A percentile compares a stretch with the other conserved stretches of the same genome.
Evolutionary conservation across 2,329 filamentous ascomycete genomes (phyloP).

Genomic region (Emergomyces africanus): DNA sequence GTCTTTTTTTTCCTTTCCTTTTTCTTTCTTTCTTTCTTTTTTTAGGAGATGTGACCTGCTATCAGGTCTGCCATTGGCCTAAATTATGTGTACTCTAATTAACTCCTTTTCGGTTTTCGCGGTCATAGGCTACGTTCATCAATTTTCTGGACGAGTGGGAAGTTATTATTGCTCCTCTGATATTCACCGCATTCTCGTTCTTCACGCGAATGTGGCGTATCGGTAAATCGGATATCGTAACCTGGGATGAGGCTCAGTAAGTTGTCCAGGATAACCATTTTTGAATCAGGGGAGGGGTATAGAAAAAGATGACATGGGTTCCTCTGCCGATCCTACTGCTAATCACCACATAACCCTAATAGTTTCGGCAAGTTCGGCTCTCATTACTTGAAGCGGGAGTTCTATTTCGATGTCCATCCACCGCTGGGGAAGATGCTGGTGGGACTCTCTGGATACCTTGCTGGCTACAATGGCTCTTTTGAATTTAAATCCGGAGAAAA

Average conservation of each 20-base stretch:
- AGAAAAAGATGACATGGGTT: background rate
- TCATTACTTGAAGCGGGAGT: conserved; percentile 97
- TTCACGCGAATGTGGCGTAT: conserved; percentile 58
- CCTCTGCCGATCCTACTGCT: background rate
- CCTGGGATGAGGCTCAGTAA: conserved; percentile 66
- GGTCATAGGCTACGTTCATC: conserved; percentile 16
- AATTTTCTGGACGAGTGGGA: conserved; percentile 44
- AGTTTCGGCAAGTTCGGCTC: conserved; percentile 75
- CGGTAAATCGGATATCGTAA: conserved; percentile 56
- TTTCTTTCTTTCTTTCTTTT: background rate
- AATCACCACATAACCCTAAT: conserved; percentile 2
- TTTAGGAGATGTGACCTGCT: background rate
- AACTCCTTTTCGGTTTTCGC: background rate
- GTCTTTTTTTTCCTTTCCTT: background rate
- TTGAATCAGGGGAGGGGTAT: background rate
- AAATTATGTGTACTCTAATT: background rate
- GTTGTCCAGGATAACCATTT: conserved; percentile 15
- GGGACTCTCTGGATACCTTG: conserved; percentile 87
- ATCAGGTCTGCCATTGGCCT: background rate
- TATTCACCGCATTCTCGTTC: conserved; percentile 51
- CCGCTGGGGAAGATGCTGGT: conserved; percentile 98
- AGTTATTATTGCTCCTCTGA: conserved; percentile 48
- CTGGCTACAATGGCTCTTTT: conserved; percentile 97
- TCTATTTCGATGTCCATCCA: conserved; percentile 97
- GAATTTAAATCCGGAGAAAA: conserved; percentile 98